Percentiles rank a stretch among this genome's conserved stretches.
These are phyloP conservation scores for Xylariomycetidae sp. DNA, from an alignment of 2,329 filamentous ascomycete genomes.

Conservation along the genomic window DNA sequence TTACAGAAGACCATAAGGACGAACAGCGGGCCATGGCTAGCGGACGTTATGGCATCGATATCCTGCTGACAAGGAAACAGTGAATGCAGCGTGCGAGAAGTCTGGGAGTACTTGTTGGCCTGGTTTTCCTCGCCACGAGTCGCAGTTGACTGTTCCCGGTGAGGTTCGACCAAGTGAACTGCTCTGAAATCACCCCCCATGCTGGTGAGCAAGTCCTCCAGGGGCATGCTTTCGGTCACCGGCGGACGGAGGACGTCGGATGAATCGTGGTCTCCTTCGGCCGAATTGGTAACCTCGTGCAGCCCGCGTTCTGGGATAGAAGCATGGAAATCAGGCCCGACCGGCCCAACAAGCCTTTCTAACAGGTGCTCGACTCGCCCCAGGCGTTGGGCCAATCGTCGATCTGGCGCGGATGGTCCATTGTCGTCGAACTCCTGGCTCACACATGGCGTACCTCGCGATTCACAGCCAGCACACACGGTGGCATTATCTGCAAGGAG, in stretches of 20 bases:
- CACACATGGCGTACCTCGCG: conserved; percentile 35
- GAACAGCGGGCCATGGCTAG: conserved; percentile 22
- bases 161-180: no score
- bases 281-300: conserved; percentile 6
- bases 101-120: conserved; percentile 29
- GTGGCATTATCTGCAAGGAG: conserved; percentile 34
- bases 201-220: no score
- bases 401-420: conserved; percentile 28
- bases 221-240: conserved; percentile 21
- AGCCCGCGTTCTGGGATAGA: conserved; percentile 14
- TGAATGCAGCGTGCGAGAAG: conserved; percentile 26
- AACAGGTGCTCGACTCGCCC: conserved; percentile 43
- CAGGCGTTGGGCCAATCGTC: conserved; percentile 37
- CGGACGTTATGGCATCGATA: conserved; percentile 25
- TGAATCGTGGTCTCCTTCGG: conserved; percentile 21
- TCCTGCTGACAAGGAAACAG: conserved; percentile 31
- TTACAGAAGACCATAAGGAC: conserved; percentile 24
- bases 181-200: no score
- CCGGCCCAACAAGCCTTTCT: conserved; percentile 38
- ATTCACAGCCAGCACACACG: conserved; percentile 39
- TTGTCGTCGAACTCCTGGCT: conserved; percentile 42
- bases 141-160: no score
- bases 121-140: no score
- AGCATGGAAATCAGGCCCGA: conserved; percentile 23
- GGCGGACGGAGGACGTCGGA: conserved; percentile 25